Percentiles rank a stretch among this genome's conserved stretches.
phyloP scores from a whole-genome alignment of 495 filamentous ascomycete species.

The Bacidia rubella region DNA sequence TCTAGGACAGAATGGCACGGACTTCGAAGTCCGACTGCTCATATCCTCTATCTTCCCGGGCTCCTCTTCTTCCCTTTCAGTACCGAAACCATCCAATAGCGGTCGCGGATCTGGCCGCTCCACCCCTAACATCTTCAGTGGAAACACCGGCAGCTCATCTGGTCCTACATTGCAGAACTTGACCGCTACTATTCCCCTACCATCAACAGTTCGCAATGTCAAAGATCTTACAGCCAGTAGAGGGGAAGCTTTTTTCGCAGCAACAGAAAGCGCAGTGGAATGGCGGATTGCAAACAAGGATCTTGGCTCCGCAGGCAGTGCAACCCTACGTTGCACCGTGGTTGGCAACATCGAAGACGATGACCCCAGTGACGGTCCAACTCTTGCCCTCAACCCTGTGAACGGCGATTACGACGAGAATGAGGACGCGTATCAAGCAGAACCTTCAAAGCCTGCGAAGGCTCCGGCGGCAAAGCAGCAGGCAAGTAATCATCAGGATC shows the following conservation, averaged over 20 bases:
- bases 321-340: conserved; percentile 69
- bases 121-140: conserved; percentile 45
- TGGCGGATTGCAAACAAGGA: conserved; percentile 73
- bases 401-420: conserved; percentile 40
- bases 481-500: conserved; percentile 28
- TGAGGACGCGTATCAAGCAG: conserved; percentile 14
- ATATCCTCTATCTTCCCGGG: conserved; percentile 48
- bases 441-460: conserved; percentile 3
- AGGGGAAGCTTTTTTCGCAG: conserved; percentile 71
- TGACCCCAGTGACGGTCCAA: conserved; percentile 37
- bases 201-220: conserved; percentile 70
- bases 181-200: conserved; percentile 67
- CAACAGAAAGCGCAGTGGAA: conserved; percentile 57
- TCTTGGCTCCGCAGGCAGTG: conserved; percentile 44
- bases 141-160: conserved; percentile 28
- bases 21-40: conserved; percentile 78
- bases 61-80: conserved; percentile 20
- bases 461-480: conserved; percentile 12
- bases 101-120: conserved; percentile 37
- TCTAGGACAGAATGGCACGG: conserved; percentile 55
- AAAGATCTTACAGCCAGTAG: conserved; percentile 68
- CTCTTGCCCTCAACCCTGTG: conserved; percentile 34
- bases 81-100: conserved; percentile 21
- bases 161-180: conserved; percentile 65
- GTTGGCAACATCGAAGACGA: conserved; percentile 50